These are phyloP conservation scores for Xanthoceras sorbifolium DNA, from an alignment of 345 rosid species.

Conservation along the genomic window DNA sequence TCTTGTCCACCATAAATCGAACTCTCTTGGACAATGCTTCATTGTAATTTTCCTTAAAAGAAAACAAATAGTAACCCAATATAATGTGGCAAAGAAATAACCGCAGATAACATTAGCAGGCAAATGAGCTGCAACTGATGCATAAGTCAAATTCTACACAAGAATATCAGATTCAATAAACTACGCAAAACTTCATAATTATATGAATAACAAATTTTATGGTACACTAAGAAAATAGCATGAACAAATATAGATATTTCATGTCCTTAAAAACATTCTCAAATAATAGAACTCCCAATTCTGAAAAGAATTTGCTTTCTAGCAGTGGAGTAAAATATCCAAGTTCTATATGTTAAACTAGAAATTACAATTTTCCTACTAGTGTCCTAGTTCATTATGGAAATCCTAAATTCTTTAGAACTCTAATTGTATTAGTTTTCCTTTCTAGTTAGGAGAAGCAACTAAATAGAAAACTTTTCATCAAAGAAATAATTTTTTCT, in stretches of 20 bases:
- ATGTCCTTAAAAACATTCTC: not conserved
- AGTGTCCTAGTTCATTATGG: too few relatives aligned
- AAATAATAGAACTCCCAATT: not conserved
- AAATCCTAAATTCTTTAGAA: too few relatives aligned
- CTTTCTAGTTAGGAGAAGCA: too few relatives aligned
- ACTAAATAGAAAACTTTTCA: too few relatives aligned
- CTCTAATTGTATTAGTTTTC: too few relatives aligned
- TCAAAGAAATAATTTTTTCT: too few relatives aligned
- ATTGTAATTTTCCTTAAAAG: conserved; percentile 73
- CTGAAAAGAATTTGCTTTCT: not conserved
- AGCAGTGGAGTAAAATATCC: not conserved
- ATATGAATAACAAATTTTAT: not conserved
- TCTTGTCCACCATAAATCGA: conserved; percentile 67
- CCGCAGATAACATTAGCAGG: not conserved
- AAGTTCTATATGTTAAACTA: too few relatives aligned
- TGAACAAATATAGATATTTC: not conserved
- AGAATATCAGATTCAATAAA: not conserved
- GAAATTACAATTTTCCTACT: too few relatives aligned
- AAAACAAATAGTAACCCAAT: not conserved
- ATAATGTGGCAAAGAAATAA: not conserved
- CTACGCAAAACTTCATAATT: not conserved
- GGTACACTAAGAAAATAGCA: conserved; percentile 4
- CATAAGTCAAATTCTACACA: not conserved
- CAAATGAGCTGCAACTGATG: not conserved
- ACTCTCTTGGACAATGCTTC: conserved; percentile 74